These are phyloP conservation scores for Solanum hybrid DNA, from an alignment of 305 asterid genomes.

Conservation along the genomic window DNA sequence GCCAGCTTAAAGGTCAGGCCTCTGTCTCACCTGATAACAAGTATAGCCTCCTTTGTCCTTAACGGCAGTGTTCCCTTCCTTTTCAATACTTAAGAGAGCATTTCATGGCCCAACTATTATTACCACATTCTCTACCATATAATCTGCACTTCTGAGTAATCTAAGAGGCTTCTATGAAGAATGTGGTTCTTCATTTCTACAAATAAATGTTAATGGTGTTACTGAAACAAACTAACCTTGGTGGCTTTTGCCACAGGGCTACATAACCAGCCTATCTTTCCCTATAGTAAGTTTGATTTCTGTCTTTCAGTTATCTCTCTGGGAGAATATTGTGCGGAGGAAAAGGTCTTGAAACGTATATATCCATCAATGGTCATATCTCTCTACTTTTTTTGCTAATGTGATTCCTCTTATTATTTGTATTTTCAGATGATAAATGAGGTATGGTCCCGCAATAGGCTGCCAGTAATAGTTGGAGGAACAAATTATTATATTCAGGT, in stretches of 20 bases:
- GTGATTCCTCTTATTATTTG: constrained; percentile 3
- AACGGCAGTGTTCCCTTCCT: background rate
- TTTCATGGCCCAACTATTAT: background rate
- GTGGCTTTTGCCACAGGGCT: background rate
- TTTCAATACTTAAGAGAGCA: background rate
- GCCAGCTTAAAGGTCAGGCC: background rate
- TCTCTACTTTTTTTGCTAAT: background rate
- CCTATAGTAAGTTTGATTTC: background rate
- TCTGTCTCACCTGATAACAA: background rate
- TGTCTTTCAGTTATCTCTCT: background rate
- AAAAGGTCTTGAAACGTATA: background rate
- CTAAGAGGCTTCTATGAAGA: background rate
- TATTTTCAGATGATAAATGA: constrained; percentile 59
- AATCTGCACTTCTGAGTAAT: background rate
- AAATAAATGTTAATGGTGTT: background rate
- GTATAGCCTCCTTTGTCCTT: background rate
- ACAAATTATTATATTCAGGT: constrained; percentile 98
- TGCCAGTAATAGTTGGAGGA: constrained; percentile 98
- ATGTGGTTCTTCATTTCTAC: background rate
- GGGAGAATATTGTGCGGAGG: background rate
- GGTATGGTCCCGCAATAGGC: constrained; percentile 58
- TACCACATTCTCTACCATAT: background rate
- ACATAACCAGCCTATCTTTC: background rate
- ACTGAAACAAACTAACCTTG: background rate
- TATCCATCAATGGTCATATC: background rate